A percentile compares a stretch with the other conserved stretches of the same genome.
Conservation (phyloP, 2,329 filamentous ascomycete genomes). For the Fulvia fulva region DNA sequence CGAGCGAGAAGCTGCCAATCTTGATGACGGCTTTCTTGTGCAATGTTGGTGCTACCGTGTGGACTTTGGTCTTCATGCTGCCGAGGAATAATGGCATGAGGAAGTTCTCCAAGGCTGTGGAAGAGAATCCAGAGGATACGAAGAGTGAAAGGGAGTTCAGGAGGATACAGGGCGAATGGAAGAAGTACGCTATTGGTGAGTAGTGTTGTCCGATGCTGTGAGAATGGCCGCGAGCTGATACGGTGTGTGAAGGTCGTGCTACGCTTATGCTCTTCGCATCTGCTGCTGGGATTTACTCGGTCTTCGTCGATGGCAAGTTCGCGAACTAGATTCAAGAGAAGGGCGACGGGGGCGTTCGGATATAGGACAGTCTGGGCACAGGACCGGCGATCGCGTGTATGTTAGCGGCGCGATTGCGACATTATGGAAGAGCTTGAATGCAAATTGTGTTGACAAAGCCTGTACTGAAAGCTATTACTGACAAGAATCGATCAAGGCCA, state of each 20-base stretch:
- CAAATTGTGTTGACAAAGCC: background rate
- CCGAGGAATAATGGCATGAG: slow-evolving; percentile 32
- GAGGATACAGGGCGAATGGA: slow-evolving; percentile 27
- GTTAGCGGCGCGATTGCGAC: background rate
- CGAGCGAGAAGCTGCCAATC: slow-evolving; percentile 25
- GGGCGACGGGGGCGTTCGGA: background rate
- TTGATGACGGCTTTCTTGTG: slow-evolving; percentile 21
- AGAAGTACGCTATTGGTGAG: slow-evolving; percentile 27
- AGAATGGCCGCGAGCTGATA: slow-evolving; percentile 4
- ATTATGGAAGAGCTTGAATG: background rate
- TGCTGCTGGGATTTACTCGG: slow-evolving; percentile 9
- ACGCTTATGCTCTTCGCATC: slow-evolving; percentile 23
- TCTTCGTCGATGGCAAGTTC: slow-evolving; percentile 13
- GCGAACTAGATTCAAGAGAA: background rate
- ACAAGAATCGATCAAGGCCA: background rate
- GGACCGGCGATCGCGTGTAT: background rate
- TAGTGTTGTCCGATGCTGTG: background rate
- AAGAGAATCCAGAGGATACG: slow-evolving; percentile 23
- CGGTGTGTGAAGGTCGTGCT: slow-evolving; percentile 18
- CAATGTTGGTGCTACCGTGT: slow-evolving; percentile 30
- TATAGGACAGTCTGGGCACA: background rate
- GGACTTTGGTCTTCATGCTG: slow-evolving; percentile 30
- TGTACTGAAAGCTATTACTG: background rate
- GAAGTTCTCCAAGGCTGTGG: slow-evolving; percentile 20
- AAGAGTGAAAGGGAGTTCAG: slow-evolving; percentile 30